A percentile compares a stretch with the other conserved stretches of the same genome.
These are phyloP conservation scores for Ehretia macrophylla DNA, from an alignment of 257 asterid genomes.

Conservation along the genomic window DNA sequence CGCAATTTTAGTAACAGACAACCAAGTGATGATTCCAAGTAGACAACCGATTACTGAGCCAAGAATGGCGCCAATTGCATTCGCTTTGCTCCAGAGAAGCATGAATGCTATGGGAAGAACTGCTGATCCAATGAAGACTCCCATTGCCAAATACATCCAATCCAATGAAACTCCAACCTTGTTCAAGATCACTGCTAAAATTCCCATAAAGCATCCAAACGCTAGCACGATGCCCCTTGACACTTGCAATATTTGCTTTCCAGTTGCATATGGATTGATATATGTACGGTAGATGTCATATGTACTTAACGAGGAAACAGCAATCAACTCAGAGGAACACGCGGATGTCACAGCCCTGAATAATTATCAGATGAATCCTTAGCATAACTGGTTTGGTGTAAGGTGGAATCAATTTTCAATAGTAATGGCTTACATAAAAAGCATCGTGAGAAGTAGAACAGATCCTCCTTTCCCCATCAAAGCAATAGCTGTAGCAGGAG, in stretches of 20 bases:
- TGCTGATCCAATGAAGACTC: slow-evolving; percentile 85
- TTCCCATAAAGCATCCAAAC: slow-evolving; percentile 86
- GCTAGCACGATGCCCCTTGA: slow-evolving; percentile 58
- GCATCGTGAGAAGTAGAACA: slow-evolving; percentile 85
- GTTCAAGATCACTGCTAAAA: slow-evolving; percentile 75
- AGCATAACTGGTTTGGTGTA: not conserved
- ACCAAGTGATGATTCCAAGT: slow-evolving; percentile 80
- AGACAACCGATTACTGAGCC: slow-evolving; percentile 68
- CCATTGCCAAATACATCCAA: slow-evolving; percentile 95
- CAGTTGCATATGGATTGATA: slow-evolving; percentile 78
- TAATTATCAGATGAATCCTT: slow-evolving; percentile 3
- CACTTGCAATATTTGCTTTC: slow-evolving; percentile 63
- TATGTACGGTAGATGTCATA: slow-evolving; percentile 86
- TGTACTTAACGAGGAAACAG: slow-evolving; percentile 85
- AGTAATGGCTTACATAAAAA: slow-evolving; percentile 60
- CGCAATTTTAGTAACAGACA: slow-evolving; percentile 60
- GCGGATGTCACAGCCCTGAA: slow-evolving; percentile 98
- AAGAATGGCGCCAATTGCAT: slow-evolving; percentile 66
- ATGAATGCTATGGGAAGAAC: slow-evolving; percentile 88
- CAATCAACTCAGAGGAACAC: slow-evolving; percentile 87
- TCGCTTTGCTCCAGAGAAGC: slow-evolving; percentile 89
- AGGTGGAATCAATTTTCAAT: not conserved
- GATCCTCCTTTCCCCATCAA: slow-evolving; percentile 97
- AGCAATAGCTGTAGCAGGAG: slow-evolving; percentile 91
- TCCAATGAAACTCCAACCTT: slow-evolving; percentile 85